phyloP scores from a whole-genome alignment of 2,329 filamentous ascomycete genomes.

The Colletotrichum theobromicola region DNA sequence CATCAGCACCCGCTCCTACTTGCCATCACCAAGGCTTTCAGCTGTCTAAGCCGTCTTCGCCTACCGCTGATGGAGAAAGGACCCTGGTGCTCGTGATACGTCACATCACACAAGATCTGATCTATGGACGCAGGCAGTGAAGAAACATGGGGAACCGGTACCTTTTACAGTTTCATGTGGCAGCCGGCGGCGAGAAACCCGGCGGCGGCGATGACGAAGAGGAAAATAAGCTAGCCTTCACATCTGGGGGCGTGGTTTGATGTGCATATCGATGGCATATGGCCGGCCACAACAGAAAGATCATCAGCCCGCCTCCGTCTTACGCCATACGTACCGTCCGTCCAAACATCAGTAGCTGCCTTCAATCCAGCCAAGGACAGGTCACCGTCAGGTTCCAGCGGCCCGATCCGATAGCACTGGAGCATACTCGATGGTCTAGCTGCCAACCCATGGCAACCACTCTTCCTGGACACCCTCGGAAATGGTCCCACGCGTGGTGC shows the following conservation, averaged over 20 bases:
- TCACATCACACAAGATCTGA: conserved; percentile 60
- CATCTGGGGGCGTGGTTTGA: not conserved
- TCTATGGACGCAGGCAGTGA: conserved; percentile 29
- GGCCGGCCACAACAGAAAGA: not conserved
- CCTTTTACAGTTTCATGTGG: conserved; percentile 24
- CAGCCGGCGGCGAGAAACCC: conserved; percentile 28
- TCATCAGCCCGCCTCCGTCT: not conserved
- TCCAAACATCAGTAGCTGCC: not conserved
- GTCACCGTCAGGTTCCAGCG: conserved; percentile 23
- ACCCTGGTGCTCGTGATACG: conserved; percentile 40
- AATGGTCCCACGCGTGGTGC: not conserved
- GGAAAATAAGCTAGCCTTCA: not conserved
- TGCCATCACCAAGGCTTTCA: not conserved
- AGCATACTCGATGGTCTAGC: conserved; percentile 8
- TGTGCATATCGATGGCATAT: conserved; percentile 1
- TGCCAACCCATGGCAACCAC: not conserved
- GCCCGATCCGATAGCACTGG: conserved; percentile 31
- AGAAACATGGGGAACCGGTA: conserved; percentile 35
- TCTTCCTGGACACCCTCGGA: not conserved
- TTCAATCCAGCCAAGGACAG: not conserved
- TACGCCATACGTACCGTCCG: not conserved
- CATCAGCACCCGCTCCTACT: not conserved
- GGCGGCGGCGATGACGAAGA: not conserved
- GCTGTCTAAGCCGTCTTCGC: not conserved
- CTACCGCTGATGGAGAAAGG: not conserved